Evolutionary conservation across 768 basidiomycete species (phyloP), one percentile per base, ranked within the genome.

Genomic region (Amanita muscaria): DNA sequence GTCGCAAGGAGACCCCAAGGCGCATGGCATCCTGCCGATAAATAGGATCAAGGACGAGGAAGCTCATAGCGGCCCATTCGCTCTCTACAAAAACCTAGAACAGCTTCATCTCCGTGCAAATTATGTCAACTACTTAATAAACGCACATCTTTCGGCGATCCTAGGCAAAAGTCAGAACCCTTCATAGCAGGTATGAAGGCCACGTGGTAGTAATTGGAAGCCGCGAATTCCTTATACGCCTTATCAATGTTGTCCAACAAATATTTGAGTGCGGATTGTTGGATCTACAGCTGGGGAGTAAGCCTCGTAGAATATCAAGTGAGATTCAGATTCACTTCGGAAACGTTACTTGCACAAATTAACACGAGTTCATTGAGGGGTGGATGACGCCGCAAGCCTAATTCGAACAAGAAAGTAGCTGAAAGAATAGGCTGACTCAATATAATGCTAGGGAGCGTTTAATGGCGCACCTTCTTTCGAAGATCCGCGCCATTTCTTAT

Each of bases 361-460:
- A 72, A 61, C 11, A 98, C 68, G 4, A 92, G 59, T 2, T 69
- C 69, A 3, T 75, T 66, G 22, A 94, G 61, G 1, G 81, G 76
- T 2, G 92, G 91, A 47, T 70, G 72, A 8, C 80, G 74, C 25
- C 68, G 74, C 32, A 90, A 61, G 19, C 87, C 88, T 22, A 90
- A 66, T 14, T 73, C 68, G 60, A 77, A 85, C 11, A 93, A 63
- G 49, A 97, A 77, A 54, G 83, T 90, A 1, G 89, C 93, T 91
- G n/a, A n/a, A n/a, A 53, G 10, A 47, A 24, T 10, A 44, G 45
- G 18, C 32, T 25, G 37, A n/a, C 31, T 48, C 9, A 35, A n/a
- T 27, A 41, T 41, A 46, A 32, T n/a, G 5, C 38, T 19, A 31
- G 4, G 18, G 45, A n/a, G 12, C 22, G 23, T 23, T 21, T 32